Evolutionary conservation across 78 protist genomes (phyloP).

Genomic region (Dictyostelium purpureum): DNA sequence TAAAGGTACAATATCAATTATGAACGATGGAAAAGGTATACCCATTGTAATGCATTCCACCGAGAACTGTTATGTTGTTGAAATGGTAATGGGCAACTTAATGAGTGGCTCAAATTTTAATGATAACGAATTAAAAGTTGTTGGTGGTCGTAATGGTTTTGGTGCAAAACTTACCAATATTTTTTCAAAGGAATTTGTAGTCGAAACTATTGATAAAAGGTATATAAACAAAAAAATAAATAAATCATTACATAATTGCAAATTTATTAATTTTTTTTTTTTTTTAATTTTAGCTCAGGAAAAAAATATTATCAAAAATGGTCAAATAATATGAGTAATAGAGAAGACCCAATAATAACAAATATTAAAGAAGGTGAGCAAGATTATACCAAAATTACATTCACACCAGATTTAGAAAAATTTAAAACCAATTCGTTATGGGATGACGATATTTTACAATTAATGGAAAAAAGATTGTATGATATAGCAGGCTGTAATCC

Average conservation of each 20-base stretch:
- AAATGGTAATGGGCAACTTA: conserved; percentile 98
- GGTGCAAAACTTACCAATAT: conserved; percentile 99
- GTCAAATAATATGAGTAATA: conserved; percentile 80
- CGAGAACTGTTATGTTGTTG: conserved; percentile 94
- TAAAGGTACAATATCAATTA: conserved; percentile 75
- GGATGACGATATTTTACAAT: conserved; percentile 89
- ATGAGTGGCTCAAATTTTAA: conserved; percentile 94
- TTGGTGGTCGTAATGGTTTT: conserved; percentile 89
- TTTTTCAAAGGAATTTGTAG: conserved; percentile 87
- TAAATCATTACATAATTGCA: background rate
- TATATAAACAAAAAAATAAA: background rate
- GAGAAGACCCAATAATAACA: conserved; percentile 70
- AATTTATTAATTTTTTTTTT: background rate
- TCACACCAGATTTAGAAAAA: conserved; percentile 79
- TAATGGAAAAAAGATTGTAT: conserved; percentile 89
- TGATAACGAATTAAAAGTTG: conserved; percentile 67
- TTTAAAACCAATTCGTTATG: conserved; percentile 85
- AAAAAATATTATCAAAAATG: conserved; percentile 48
- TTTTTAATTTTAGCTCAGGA: background rate
- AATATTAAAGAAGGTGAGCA: background rate
- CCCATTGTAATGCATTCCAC: conserved; percentile 97
- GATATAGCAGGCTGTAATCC: conserved; percentile 94
- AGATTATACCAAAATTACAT: conserved; percentile 89
- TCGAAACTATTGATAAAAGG: conserved; percentile 83
- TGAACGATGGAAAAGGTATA: conserved; percentile 98